Evolutionary conservation across 148 eudicot genomes (phyloP), one percentile per base, ranked within the genome.

Genomic region (Nyssa sinensis): DNA sequence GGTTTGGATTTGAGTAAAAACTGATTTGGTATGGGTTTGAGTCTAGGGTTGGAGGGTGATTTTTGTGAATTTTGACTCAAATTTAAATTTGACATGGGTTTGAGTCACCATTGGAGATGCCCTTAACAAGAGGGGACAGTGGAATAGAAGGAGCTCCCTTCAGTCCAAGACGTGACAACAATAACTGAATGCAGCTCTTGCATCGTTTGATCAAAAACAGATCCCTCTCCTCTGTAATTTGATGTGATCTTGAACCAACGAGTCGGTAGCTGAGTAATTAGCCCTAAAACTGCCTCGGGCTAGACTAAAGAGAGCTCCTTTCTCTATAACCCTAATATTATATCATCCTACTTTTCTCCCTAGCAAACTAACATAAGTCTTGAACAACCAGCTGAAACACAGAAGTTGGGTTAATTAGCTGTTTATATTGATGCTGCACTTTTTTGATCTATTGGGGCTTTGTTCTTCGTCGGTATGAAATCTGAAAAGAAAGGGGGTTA

Each of bases 91-190:
- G n/a, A n/a, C n/a, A n/a, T n/a, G n/a, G n/a, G n/a, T n/a, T n/a
- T n/a, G n/a, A n/a, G n/a, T n/a, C n/a, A n/a, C n/a, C n/a, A n/a
- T n/a, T n/a, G n/a, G n/a, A n/a, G n/a, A n/a, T n/a, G 89, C 89
- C 81, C 89, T 19, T 23, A n/a, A n/a, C 23, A n/a, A 47, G 53
- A 47, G 53, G 53, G 70, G 39, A 35, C 17, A 11, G 23, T 64
- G 71, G 75, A 35, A 69, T 0, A 51, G 62, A 19, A 81, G 77
- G 89, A 86, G 89, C 89, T 86, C 89, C 89, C 89, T 86, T 86
- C 89, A 86, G 89, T 86, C 89, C 87, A 86, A 86, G 89, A 73
- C 89, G 76, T 33, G 89, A 81, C 89, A 77, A 67, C 31, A 77
- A 79, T 17, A 70, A 33, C 81, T 62, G 81, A 72, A 63, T 81